Base-by-base conservation (phyloP, 2,329 filamentous ascomycete species). In the Alternaria incomplexa region DNA sequence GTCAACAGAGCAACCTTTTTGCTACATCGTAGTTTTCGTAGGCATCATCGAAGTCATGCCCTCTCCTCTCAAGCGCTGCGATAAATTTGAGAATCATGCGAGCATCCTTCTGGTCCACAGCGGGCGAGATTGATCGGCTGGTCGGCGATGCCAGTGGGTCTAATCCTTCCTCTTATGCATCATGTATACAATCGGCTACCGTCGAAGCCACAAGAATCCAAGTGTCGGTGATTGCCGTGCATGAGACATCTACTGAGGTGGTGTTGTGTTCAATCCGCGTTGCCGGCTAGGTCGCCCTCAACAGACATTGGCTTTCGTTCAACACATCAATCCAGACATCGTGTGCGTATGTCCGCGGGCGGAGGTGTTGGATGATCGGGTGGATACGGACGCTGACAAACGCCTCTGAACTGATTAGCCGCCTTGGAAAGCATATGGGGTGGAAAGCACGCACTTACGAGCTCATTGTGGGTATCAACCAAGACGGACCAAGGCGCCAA, bases 191-290 rank as follows among this genome's bases (percentile, higher is more conserved):
- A 92, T 1, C 91, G 91, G 44, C 95, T 88, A 6, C 92, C 88
- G 77, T 92, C 93, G 57, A 91, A 88, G 63, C 90, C 92, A 76
- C 95, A 92, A 0, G 91, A 93, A 74, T 95, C 92, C 25, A 94
- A 89, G 53, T 91, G 92, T 44, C 92, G 89, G 1, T 95, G 85
- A 70, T 95, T 92, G 12, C 92, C 92, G 36, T 88, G 87, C 1
- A 94, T 85, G 1, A 95, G 87, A 65, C 89, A 91, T 64, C 82
- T 81, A n/a, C 91, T 88, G 12, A 93, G 81, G 36, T 66, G 15
- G 92, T 90, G 66, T 91, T 86, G 3, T 83, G 76, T 0, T 78
- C 58, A 0, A 88, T 79, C 89, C 3, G 87, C 87, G 71, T 92
- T 89, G 25, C 83, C 89, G 61, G 79, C 71, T 30, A 92, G 85